Base-by-base conservation (phyloP, 1,284 basidiomycete genomes). In the Moesziomyces sp. region DNA sequence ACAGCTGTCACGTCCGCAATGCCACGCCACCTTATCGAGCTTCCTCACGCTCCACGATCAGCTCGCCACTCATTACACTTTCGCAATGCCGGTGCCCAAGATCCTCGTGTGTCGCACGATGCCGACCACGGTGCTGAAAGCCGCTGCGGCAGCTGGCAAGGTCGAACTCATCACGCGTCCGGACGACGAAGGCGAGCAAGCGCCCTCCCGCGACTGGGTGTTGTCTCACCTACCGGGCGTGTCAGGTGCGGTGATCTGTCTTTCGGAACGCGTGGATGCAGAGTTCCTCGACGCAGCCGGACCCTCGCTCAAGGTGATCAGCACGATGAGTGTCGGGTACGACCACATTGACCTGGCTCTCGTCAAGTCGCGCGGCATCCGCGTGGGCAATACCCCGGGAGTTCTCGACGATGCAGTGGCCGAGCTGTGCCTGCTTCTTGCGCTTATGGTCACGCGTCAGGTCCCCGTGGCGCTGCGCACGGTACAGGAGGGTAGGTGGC, bases 381-480 rank as follows among this genome's bases (percentile, higher is more conserved):
- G 88, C 50, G 85, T 98, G 13, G 96, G 96, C 5, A 93, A 94
- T 84, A 97, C 94, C 0, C 94, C 94, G 0, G 91, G 93, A 60
- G 91, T 97, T 4, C 88, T 97, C 21, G 94, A 92, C 13, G 91
- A 92, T 78, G 92, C 94, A 63, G 93, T 93, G 89, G 94, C 95
- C 11, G 95, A 97, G 83, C 84, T 93, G 11, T 89, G 91, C 0
- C 87, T 96, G 46, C 92, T 96, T 90, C 88, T 99, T 5, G 90
- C 91, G 1, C 88, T 99, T 34, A 97, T 96, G 93, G 92, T 93
- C 0, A 89, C 91, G 53, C 88, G 95, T 19, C 91, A 93, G 50
- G 91, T 87, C 2, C 89, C 38, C 86, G 90, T 62, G 71, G 89
- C 89, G 0, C 88, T 89, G 53, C 82, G 86, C 1, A 78, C 93